Conservation (phyloP, 179 eudicot species). For the Nepenthes alata region DNA sequence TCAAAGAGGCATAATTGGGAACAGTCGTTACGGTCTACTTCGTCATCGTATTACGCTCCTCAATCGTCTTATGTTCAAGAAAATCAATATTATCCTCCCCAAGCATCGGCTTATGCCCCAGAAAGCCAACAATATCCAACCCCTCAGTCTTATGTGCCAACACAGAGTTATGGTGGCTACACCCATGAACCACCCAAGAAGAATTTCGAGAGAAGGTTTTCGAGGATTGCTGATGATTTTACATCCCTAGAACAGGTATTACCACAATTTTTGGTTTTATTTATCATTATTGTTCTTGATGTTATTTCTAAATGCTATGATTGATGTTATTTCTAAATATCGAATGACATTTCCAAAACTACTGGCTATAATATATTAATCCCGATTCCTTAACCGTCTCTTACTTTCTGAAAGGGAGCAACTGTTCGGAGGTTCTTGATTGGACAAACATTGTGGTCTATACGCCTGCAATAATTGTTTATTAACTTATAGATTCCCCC, state of each 20-base stretch:
- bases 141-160: slow-evolving; percentile 2
- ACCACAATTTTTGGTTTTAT: background rate
- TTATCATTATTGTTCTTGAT: background rate
- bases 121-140: slow-evolving; percentile 1
- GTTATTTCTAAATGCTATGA: background rate
- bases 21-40: slow-evolving; percentile 7
- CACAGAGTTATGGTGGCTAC: slow-evolving; percentile 5
- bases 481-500: too few relatives aligned
- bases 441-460: too few relatives aligned
- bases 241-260: slow-evolving; percentile 35
- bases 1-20: slow-evolving; percentile 6
- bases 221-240: slow-evolving; percentile 37
- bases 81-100: background rate
- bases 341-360: too few relatives aligned
- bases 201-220: slow-evolving; percentile 26
- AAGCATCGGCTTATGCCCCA: slow-evolving; percentile 6
- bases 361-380: too few relatives aligned
- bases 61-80: background rate
- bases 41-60: slow-evolving; percentile 2
- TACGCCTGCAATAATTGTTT: too few relatives aligned
- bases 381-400: too few relatives aligned
- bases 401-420: too few relatives aligned
- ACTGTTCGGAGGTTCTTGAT: too few relatives aligned
- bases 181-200: slow-evolving; percentile 14
- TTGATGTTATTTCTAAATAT: too few relatives aligned